Base-by-base conservation (phyloP, 2,329 filamentous ascomycete genomes). In the Raffaelea arxii region DNA sequence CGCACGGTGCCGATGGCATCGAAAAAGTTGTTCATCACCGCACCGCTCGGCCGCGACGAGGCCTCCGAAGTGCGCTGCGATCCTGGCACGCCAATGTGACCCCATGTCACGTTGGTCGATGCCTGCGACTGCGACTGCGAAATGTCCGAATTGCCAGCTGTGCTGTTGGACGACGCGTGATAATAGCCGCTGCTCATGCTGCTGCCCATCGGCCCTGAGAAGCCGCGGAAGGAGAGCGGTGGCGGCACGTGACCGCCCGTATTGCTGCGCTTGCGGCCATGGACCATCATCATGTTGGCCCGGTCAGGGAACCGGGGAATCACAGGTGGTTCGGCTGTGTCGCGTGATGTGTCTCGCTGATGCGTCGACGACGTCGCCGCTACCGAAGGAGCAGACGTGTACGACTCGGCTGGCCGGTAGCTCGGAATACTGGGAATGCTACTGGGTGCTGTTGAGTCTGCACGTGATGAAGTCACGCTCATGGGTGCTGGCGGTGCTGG, bases 1-100 rank as follows among this genome's bases (percentile, higher is more conserved):
- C 92, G 80, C 41, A 97, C 80, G 2, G 90, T 97, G 2, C 90
- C 89, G 48, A 94, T 83, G 1, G 85, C 85, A 56, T 94, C 89
- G 58, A 92, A 92, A 67, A 92, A 90, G 62, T 80, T 80, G 48
- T 55, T 59, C 58, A 58, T 58, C n/a, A 50, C 52, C 3, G 57
- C 46, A 2, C 53, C 59, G 51, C 67, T 67, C 1, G 68, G 65
- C 1, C 62, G 55, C 25, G 71, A 75, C 1, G 74, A 78, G 3
- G 73, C 71, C 50, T 79, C 75, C 0, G 74, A 77, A 3, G 72
- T 74, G n/a, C 73, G 67, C 49, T 71, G 67, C 5, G 72, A 75
- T 4, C 21, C 27, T 10, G 43, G 14, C 10, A 27, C 37, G 10
- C 40, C 51, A 16, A 36, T 36, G 16, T 36, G 32, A 7, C 55